Evolutionary conservation across 371 early-diverging fungal genomes (phyloP).

Genomic region (Rhizopus arrhizus): DNA sequence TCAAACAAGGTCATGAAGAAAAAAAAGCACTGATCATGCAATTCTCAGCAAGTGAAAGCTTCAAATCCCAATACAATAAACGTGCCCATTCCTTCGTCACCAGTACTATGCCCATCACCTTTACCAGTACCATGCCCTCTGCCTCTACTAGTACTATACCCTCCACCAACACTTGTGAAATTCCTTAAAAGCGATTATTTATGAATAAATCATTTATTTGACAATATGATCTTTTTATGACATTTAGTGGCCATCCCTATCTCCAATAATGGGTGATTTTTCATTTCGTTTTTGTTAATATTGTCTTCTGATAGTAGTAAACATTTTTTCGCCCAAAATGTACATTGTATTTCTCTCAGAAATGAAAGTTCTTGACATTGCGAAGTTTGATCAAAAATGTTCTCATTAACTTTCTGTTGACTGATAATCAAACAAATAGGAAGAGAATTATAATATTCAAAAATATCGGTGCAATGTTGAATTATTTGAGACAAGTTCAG

Average conservation of each 20-base stretch:
- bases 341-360: conserved; percentile 11
- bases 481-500: conserved; percentile 12
- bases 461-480: conserved; percentile 3
- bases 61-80: conserved; percentile 6
- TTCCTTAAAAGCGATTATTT: background rate
- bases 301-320: conserved; percentile 11
- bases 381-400: conserved; percentile 11
- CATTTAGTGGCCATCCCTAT: conserved; percentile 12
- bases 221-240: conserved; percentile 16
- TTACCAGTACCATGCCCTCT: conserved; percentile 6
- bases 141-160: conserved; percentile 1
- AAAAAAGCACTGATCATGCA: conserved; percentile 5
- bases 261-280: conserved; percentile 13
- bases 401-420: conserved; percentile 11
- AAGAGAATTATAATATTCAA: conserved; percentile 11
- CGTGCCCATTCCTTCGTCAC: background rate
- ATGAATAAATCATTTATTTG: conserved; percentile 15
- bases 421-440: conserved; percentile 17
- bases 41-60: conserved; percentile 3
- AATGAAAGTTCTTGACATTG: conserved; percentile 8
- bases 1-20: conserved; percentile 9
- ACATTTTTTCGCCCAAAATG: conserved; percentile 16
- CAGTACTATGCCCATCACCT: conserved; percentile 1
- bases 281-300: conserved; percentile 12
- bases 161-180: conserved; percentile 3